Percentiles rank a stretch among this genome's conserved stretches.
Evolutionary conservation across 371 early-diverging fungal species (phyloP).

Genomic region (Capillidium rhysosporum): DNA sequence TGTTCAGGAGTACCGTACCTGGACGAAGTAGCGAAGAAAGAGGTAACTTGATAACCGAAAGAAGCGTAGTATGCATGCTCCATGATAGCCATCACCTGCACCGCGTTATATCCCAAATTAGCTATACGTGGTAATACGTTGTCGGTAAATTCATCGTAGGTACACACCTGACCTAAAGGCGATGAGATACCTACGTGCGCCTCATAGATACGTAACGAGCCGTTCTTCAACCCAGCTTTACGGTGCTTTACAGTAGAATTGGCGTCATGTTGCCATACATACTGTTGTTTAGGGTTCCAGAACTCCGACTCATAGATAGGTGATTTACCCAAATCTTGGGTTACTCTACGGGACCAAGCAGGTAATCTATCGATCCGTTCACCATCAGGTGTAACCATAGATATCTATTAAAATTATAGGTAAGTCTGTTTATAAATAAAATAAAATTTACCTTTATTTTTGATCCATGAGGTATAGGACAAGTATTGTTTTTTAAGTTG

Average conservation of each 20-base stretch:
- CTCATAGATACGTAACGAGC: slow-evolving; percentile 66
- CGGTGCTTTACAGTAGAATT: slow-evolving; percentile 33
- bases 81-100: slow-evolving; percentile 96
- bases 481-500: slow-evolving; percentile 29
- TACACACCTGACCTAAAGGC: slow-evolving; percentile 56
- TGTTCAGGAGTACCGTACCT: slow-evolving; percentile 87
- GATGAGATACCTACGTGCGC: slow-evolving; percentile 91
- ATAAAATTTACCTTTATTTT: slow-evolving; percentile 56
- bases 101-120: slow-evolving; percentile 76
- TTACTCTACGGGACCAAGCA: slow-evolving; percentile 68
- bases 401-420: slow-evolving; percentile 23
- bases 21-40: slow-evolving; percentile 77
- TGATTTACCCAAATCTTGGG: slow-evolving; percentile 62
- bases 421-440: neutral
- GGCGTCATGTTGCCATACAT: slow-evolving; percentile 46
- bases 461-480: slow-evolving; percentile 60
- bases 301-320: slow-evolving; percentile 76
- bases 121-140: slow-evolving; percentile 76
- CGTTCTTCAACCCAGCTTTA: slow-evolving; percentile 72
- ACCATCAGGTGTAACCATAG: slow-evolving; percentile 44
- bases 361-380: slow-evolving; percentile 77
- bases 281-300: slow-evolving; percentile 70
- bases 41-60: slow-evolving; percentile 94
- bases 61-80: slow-evolving; percentile 97
- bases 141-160: slow-evolving; percentile 69